phyloP scores from a whole-genome alignment of 768 basidiomycete genomes.

The Mycena belliarum region DNA sequence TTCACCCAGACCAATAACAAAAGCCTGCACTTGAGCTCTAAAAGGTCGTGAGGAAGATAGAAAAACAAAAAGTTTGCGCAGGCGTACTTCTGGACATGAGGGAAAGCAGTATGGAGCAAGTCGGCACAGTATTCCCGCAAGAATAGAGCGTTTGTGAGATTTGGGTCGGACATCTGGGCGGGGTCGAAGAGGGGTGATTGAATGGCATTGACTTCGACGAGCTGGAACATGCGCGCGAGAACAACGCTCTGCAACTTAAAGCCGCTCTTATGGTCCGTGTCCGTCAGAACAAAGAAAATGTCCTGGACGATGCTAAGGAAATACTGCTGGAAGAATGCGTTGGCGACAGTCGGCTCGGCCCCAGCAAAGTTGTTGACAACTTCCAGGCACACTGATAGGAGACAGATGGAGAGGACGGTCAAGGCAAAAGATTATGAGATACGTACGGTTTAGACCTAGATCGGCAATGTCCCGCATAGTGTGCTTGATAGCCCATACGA shows the following conservation, averaged over 20 bases:
- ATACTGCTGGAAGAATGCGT: conserved; percentile 95
- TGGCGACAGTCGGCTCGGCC: conserved; percentile 75
- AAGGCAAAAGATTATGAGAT: conserved; percentile 1
- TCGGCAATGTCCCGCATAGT: conserved; percentile 99
- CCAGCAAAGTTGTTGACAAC: conserved; percentile 92
- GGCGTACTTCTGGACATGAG: conserved; percentile 83
- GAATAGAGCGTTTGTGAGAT: conserved; percentile 76
- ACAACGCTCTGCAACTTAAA: conserved; percentile 94
- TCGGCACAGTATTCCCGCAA: conserved; percentile 85
- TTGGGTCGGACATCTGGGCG: conserved; percentile 64
- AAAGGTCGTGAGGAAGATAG: conserved; percentile 16
- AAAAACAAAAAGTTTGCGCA: neutral
- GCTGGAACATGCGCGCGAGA: conserved; percentile 91
- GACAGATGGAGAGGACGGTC: neutral
- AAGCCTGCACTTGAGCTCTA: conserved; percentile 73
- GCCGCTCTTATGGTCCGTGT: conserved; percentile 98
- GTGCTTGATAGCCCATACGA: conserved; percentile 99
- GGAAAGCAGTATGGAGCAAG: conserved; percentile 86
- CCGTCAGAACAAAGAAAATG: conserved; percentile 95
- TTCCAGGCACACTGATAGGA: conserved; percentile 76
- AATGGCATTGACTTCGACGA: conserved; percentile 81
- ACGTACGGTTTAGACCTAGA: conserved; percentile 75
- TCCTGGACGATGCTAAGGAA: conserved; percentile 92
- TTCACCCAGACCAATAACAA: conserved; percentile 67
- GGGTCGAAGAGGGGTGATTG: conserved; percentile 86